These are phyloP conservation scores for Chenopodium berlandieri DNA, from an alignment of 148 eudicot genomes.

Conservation along the genomic window DNA sequence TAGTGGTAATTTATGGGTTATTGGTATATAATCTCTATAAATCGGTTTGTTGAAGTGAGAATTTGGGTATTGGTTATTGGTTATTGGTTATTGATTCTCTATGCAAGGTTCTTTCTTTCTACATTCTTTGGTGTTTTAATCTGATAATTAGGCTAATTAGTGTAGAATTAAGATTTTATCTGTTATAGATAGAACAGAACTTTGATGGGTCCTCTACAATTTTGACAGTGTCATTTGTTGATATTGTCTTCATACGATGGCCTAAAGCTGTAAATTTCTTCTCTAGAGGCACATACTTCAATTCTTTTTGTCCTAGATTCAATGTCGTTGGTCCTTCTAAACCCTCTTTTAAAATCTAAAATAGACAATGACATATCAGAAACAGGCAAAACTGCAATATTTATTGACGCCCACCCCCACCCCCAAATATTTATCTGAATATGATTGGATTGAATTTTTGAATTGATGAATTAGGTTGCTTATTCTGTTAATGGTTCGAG, in stretches of 20 bases:
- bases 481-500: background rate
- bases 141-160: too few species aligned
- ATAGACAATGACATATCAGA: slow-evolving; percentile 16
- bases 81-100: too few species aligned
- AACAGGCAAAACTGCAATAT: background rate
- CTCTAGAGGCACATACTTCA: slow-evolving; percentile 65
- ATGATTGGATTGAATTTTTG: background rate
- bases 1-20: too few species aligned
- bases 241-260: slow-evolving; percentile 61
- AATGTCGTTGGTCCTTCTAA: slow-evolving; percentile 60
- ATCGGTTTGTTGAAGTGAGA: too few species aligned
- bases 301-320: slow-evolving; percentile 44
- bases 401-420: background rate
- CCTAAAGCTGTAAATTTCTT: slow-evolving; percentile 77
- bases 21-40: too few species aligned
- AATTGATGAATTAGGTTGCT: slow-evolving; percentile 8
- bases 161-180: too few species aligned
- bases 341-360: slow-evolving; percentile 71
- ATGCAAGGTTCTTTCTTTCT: too few species aligned
- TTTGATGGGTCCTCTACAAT: slow-evolving; percentile 72
- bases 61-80: too few species aligned
- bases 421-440: background rate
- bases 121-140: too few species aligned
- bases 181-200: slow-evolving; percentile 32
- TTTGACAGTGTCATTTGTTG: slow-evolving; percentile 58